phyloP scores from a whole-genome alignment of 2,329 filamentous ascomycete genomes.

The Fusarium newnesense region DNA sequence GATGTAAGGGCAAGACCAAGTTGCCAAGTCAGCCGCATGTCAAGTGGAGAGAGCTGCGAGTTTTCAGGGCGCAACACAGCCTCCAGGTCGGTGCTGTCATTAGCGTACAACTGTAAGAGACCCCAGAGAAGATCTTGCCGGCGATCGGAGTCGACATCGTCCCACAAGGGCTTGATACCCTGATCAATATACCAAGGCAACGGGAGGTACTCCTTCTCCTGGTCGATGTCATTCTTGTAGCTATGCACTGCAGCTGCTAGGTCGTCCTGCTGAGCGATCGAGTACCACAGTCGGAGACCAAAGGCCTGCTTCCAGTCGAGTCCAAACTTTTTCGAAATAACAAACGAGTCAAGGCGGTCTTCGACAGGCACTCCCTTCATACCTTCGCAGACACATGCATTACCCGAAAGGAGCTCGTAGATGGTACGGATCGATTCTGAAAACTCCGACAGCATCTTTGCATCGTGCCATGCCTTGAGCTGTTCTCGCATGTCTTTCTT shows the following conservation, averaged over 20 bases:
- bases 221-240: conserved; percentile 78
- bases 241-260: conserved; percentile 77
- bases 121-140: conserved; percentile 88
- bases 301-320: conserved; percentile 96
- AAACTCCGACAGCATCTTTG: conserved; percentile 89
- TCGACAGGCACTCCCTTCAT: conserved; percentile 78
- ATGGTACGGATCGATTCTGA: conserved; percentile 83
- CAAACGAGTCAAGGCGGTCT: conserved; percentile 82
- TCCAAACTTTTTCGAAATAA: conserved; percentile 83
- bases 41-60: conserved; percentile 77
- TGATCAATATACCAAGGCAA: conserved; percentile 76
- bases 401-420: conserved; percentile 89
- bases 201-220: conserved; percentile 77
- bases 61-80: conserved; percentile 80
- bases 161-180: conserved; percentile 67
- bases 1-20: conserved; percentile 74
- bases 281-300: conserved; percentile 91
- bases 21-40: conserved; percentile 85
- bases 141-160: conserved; percentile 65
- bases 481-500: conserved; percentile 83
- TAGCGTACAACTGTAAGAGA: conserved; percentile 82
- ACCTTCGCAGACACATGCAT: conserved; percentile 85
- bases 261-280: conserved; percentile 73
- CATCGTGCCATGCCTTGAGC: conserved; percentile 83
- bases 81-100: conserved; percentile 68